Conservation (phyloP, 176 grass and related monocot species). For the Avena sativa region DNA sequence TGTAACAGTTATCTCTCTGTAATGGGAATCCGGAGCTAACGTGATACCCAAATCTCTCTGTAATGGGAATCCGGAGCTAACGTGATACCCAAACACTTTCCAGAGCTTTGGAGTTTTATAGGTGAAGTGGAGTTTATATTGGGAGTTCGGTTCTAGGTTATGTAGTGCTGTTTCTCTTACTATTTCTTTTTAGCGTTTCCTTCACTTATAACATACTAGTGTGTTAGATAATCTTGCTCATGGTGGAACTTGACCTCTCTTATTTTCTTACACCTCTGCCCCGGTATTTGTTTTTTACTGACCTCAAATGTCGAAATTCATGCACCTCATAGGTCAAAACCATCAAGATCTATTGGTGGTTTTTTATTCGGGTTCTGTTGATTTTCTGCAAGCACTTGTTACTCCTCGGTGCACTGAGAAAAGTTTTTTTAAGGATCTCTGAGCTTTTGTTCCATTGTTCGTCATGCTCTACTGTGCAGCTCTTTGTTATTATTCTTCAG, state of each 20-base stretch:
- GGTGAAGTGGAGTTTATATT: not conserved
- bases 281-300: not conserved
- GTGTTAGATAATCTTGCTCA: not conserved
- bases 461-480: slow-evolving; percentile 4
- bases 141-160: not conserved
- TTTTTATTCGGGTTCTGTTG: not conserved
- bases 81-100: not conserved
- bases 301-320: slow-evolving; percentile 16
- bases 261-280: not conserved
- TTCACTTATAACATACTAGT: not conserved
- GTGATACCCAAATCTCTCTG: too few species aligned
- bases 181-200: not conserved
- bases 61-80: too few species aligned
- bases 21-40: too few species aligned
- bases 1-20: too few species aligned
- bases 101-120: not conserved
- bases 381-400: not conserved
- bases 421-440: not conserved
- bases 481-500: slow-evolving; percentile 9
- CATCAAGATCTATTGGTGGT: not conserved
- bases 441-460: not conserved
- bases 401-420: not conserved
- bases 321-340: not conserved
- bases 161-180: not conserved
- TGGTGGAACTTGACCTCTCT: not conserved